phyloP scores from a whole-genome alignment of 257 asterid species.

The Solanum etuberosum region DNA sequence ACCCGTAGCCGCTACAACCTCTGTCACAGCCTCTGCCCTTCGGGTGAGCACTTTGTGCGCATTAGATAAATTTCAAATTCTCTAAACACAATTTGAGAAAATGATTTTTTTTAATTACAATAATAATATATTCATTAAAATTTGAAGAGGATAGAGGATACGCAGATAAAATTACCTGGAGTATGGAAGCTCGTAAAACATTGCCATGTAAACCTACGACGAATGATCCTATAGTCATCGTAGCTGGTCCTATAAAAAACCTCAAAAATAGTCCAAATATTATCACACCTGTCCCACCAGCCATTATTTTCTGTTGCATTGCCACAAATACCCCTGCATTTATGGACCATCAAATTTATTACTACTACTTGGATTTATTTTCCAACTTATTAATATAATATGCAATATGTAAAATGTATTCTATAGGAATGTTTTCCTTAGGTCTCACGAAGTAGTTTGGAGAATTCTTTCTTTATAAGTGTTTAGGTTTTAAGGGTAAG shows the following conservation, averaged over 20 bases:
- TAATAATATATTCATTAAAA: background rate
- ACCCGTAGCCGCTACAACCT: no score
- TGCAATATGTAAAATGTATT: background rate
- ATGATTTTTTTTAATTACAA: background rate
- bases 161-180: conserved; percentile 25
- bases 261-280: conserved; percentile 40
- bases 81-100: background rate
- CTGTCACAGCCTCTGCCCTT: no score
- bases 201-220: conserved; percentile 42
- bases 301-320: conserved; percentile 46
- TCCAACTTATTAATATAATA: background rate
- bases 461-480: background rate
- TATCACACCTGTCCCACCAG: conserved; percentile 36
- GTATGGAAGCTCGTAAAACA: conserved; percentile 29
- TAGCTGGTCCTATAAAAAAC: conserved; percentile 45
- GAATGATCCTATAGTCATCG: conserved; percentile 33
- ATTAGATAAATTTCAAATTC: background rate
- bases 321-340: conserved; percentile 73
- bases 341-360: background rate
- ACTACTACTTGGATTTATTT: background rate
- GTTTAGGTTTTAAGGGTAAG: background rate
- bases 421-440: background rate
- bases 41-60: no score
- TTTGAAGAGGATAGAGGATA: no score
- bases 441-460: background rate